Evolutionary conservation across 495 filamentous ascomycete genomes (phyloP), one percentile per base, ranked within the genome.

Genomic region (Rusavskia elegans): DNA sequence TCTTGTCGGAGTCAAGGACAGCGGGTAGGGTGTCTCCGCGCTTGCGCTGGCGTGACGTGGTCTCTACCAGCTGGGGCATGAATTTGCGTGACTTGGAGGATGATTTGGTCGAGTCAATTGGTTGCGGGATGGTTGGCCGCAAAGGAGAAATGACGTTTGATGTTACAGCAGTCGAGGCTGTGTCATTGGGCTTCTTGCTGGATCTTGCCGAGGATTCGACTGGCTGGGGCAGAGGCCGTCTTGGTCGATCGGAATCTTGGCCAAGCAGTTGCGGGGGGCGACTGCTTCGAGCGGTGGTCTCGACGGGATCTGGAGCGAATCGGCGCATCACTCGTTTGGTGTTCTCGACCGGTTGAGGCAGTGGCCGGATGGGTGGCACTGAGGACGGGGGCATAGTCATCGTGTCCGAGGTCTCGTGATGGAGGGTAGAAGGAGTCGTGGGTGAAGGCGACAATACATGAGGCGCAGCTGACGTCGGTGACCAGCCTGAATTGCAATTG

Each of bases 201-300:
- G 72, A 73, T 50, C 79, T 70, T 17, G 77, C 72, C 9, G 76
- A 72, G n/a, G 79, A 85, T 62, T 85, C 82, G 45, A 84, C 75
- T 5, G 82, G 73, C 57, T 87, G 75, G 1, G 81, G 79, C 7
- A 75, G 67, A 56, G 85, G 82, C 45, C 69, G 71, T 27, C 73
- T 67, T 59, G 74, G 67, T 49, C 68, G 64, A 37, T 66, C 57
- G n/a, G 25, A 6, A 3, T 27, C 25, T 27, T 27, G 25, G 25
- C 25, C 25, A 5, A 5, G 66, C 67, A 5, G 67, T 59, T 25
- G 54, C 14, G 27, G 13, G 14, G 27, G 13, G 41, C 69, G 66
- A 57, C 72, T 76, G 32, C 69, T 73, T 57, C 75, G 78, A 54
- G 72, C 73, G 10, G 70, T 73, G 14, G 76, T 79, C 63, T 83